A percentile compares a stretch with the other conserved stretches of the same genome.
phyloP scores from a whole-genome alignment of 2,329 filamentous ascomycete species.

The Calcarisporium arbuscula region DNA sequence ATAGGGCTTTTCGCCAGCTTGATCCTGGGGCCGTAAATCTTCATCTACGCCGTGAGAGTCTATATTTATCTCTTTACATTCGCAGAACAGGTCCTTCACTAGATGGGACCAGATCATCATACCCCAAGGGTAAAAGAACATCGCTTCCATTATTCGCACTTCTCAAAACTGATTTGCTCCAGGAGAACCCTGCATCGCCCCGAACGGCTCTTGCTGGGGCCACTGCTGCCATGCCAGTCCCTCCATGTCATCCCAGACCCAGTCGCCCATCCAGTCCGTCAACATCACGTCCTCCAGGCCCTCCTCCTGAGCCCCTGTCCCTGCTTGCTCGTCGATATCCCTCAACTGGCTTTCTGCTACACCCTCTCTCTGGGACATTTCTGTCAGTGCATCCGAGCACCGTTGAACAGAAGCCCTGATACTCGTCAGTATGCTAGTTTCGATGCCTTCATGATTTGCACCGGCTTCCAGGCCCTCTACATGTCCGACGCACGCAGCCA shows the following conservation, averaged over 20 bases:
- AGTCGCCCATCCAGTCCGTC: slow-evolving; percentile 20
- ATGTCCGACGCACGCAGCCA: slow-evolving; percentile 24
- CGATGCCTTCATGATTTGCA: slow-evolving; percentile 17
- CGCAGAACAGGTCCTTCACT: no score
- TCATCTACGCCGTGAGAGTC: no score
- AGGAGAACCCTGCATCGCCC: background rate
- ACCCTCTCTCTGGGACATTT: slow-evolving; percentile 23
- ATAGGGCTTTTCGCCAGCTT: no score
- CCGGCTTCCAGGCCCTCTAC: slow-evolving; percentile 26
- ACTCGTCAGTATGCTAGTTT: no score
- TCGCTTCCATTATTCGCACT: no score
- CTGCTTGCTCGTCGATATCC: slow-evolving; percentile 7
- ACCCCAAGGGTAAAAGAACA: no score
- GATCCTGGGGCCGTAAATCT: no score
- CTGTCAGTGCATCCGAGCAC: slow-evolving; percentile 26
- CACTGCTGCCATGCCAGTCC: slow-evolving; percentile 13
- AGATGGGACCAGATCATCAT: no score
- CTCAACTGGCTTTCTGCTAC: no score
- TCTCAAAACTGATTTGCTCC: background rate
- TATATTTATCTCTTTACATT: no score
- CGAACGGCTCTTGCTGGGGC: slow-evolving; percentile 8
- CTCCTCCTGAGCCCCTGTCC: slow-evolving; percentile 8
- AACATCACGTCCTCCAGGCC: slow-evolving; percentile 8
- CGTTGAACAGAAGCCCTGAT: slow-evolving; percentile 17
- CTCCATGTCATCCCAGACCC: slow-evolving; percentile 19